Percentiles rank a stretch among this genome's conserved stretches.
These are phyloP conservation scores for Agrocybe praecox DNA, from an alignment of 768 basidiomycete species.

Conservation along the genomic window DNA sequence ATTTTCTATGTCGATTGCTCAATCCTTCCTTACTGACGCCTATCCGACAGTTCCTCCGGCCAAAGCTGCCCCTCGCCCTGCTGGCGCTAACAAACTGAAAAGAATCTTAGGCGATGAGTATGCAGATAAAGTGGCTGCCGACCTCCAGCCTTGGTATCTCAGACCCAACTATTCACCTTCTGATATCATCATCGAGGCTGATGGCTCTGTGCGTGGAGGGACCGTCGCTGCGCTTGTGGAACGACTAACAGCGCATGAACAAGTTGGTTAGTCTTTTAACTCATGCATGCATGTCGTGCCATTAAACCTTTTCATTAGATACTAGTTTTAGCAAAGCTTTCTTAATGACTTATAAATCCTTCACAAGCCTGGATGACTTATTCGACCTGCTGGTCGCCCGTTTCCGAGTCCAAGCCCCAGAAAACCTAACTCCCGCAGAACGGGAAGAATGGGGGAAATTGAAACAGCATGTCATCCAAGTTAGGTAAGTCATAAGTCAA, in stretches of 20 bases:
- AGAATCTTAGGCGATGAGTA: constrained; percentile 66
- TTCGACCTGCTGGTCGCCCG: constrained; percentile 81
- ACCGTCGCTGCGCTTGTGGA: constrained; percentile 87
- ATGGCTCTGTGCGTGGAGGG: constrained; percentile 84
- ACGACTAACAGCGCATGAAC: constrained; percentile 88
- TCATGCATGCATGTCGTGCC: not conserved
- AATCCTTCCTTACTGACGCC: not conserved
- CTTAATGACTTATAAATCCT: constrained; percentile 95
- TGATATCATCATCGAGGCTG: constrained; percentile 86
- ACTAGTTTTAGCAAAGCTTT: constrained; percentile 85
- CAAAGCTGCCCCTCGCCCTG: constrained; percentile 34
- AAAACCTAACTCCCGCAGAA: constrained; percentile 61
- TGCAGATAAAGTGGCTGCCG: constrained; percentile 43
- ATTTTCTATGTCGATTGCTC: constrained; percentile 10
- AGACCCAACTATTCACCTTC: constrained; percentile 75
- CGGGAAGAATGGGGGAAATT: constrained; percentile 77
- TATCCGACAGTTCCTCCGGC: constrained; percentile 15
- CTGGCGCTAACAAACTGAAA: constrained; percentile 57
- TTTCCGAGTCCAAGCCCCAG: constrained; percentile 78
- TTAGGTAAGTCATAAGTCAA: constrained; percentile 59
- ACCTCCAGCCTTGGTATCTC: constrained; percentile 79
- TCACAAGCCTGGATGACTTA: constrained; percentile 81
- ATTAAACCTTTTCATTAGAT: constrained; percentile 44
- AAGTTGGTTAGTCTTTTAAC: constrained; percentile 60
- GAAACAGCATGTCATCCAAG: constrained; percentile 86